phyloP scores from a whole-genome alignment of 2,329 filamentous ascomycete species.

The Cladophialophora chaetospira region DNA sequence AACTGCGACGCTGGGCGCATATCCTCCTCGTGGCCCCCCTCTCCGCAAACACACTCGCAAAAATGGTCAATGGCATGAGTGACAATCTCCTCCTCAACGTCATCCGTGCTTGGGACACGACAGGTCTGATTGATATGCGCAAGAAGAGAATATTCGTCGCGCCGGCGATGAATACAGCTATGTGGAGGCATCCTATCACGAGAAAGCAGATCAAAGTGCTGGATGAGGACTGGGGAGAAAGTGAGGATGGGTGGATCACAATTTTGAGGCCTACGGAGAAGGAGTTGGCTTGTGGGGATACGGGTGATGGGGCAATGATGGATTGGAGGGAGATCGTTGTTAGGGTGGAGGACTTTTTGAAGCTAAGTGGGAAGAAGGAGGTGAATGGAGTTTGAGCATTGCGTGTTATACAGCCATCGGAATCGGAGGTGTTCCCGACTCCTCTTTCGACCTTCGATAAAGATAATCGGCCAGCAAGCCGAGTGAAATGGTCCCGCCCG shows the following conservation, averaged over 20 bases:
- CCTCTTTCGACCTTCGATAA: constrained; percentile 26
- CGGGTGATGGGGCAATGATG: constrained; percentile 79
- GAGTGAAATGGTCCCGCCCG: constrained; percentile 59
- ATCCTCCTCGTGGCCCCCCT: constrained; percentile 78
- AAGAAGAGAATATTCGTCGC: constrained; percentile 74
- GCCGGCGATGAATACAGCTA: constrained; percentile 84
- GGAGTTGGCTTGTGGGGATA: constrained; percentile 79
- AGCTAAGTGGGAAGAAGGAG: neutral
- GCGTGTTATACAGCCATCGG: constrained; percentile 12
- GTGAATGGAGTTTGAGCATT: constrained; percentile 21
- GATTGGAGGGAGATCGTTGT: constrained; percentile 74
- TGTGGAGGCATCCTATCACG: constrained; percentile 87
- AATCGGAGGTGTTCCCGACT: constrained; percentile 7
- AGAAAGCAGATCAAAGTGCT: constrained; percentile 69
- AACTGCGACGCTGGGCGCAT: constrained; percentile 80
- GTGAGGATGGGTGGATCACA: constrained; percentile 63
- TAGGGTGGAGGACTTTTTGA: constrained; percentile 22
- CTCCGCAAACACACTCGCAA: constrained; percentile 82
- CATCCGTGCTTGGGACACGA: constrained; percentile 83
- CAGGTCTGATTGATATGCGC: constrained; percentile 58
- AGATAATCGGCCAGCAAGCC: constrained; percentile 60
- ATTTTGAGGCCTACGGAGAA: constrained; percentile 75
- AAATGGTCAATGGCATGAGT: constrained; percentile 74
- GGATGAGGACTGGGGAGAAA: constrained; percentile 70
- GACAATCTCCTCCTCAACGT: constrained; percentile 75